Base-by-base conservation (phyloP, 257 asterid genomes). In the Fraxinus excelsior region DNA sequence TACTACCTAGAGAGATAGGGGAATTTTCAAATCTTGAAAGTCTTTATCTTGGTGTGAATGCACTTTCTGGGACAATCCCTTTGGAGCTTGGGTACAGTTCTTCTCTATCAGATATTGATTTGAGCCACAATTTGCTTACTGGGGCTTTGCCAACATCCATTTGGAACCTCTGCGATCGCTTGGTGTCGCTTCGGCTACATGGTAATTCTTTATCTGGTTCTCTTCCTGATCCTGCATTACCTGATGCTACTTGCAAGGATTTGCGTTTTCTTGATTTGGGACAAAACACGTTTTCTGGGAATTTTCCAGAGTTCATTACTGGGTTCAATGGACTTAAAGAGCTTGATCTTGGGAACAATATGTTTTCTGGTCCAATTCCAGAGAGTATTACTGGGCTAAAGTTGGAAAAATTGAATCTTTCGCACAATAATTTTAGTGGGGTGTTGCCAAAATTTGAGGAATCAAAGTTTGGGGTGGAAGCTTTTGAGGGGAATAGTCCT, bases 401-500 rank as follows among this genome's bases (percentile, higher is more conserved):
- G 38, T 79, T 96, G 46, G 94, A 93, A 78, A 96, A 85, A 79
- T 67, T 96, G 91, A 91, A 96, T 88, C 97, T 96, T 72, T 96
- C 99, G 9, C 88, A 89, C 67, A 96, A 96, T 82, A 96, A 93
- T 83, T 93, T 96, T 73, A 93, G 87, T 80, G 99, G 99, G 84
- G 82, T 85, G 77, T 71, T 96, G 84, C 98, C 99, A 0, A 88
- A 80, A 82, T 90, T 93, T 78, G 92, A 82, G 56, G 87, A 78
- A 71, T 83, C 91, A 3, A 92, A 90, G 86, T 96, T 89, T 83
- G 93, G 97, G 6, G 86, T 73, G 16, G 95, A 93, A 74, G 92
- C 75, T n/a, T 96, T 96, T 49, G 92, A 87, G 74, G 97, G 97
- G 12, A 95, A 95, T 35, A 84, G 77, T 73, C 98, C 97, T 4